Base-by-base conservation (phyloP, 192 early-diverging fungal species). In the Mortierella antarctica region DNA sequence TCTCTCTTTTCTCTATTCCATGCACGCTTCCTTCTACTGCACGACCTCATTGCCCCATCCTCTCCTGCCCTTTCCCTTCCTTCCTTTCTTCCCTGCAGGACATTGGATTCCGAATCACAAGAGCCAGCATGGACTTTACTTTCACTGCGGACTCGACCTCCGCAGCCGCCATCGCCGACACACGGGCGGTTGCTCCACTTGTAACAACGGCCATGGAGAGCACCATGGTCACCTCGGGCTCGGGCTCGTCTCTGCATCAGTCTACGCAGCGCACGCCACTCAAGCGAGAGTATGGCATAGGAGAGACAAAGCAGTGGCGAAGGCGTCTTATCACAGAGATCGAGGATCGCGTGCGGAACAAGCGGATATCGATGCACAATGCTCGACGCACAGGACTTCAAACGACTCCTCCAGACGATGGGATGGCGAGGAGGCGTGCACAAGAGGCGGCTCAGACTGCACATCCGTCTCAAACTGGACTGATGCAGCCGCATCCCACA, bases 261-360 rank as follows among this genome's bases (percentile, higher is more conserved):
- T 58, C 20, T 39, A 4, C 65, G 40, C 39, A 64, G 6, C 65
- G 67, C n/a, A 60, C 65, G 18, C 57, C 74, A 7, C 13, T 76
- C 17, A 76, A 55, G 39, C 57, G 52, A 21, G 54, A 56, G 15
- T 60, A 67, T 23, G 77, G 77, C 13, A 60, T 80, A 2, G 77
- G 77, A 4, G 49, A 67, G 44, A 80, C 77, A 45, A 49, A 50
- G 23, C 77, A 68, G 44, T 80, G 77, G 77, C 77, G 77, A 13
- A 51, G 67, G 20, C 31, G 70, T 14, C 23, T 80, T 6, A 67
- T 80, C 40, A 41, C 17, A 18, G 70, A 80, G 56, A 67, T 80
- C 45, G 77, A 72, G 46, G 70, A 72, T 42, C 69, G 69, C 11
- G 62, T 80, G 65, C 71, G 72, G 21, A 70, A 72, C 45, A 68